phyloP scores from a whole-genome alignment of 345 rosid genomes.

The Boechera divaricarpa region DNA sequence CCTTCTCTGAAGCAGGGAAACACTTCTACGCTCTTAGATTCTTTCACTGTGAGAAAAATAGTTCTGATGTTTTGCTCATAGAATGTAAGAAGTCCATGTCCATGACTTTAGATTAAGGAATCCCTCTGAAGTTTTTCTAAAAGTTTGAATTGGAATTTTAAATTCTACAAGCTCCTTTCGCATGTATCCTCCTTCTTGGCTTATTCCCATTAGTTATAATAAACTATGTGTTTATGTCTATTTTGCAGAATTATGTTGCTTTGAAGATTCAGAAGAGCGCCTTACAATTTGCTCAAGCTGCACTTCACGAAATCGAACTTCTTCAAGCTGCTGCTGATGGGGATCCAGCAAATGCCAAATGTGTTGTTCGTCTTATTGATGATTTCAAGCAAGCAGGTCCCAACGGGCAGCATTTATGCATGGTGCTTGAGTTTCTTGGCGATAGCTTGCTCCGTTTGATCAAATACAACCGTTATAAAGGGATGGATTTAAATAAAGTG shows the following conservation, averaged over 20 bases:
- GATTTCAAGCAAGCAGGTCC: constrained; percentile 92
- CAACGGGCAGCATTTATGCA: constrained; percentile 92
- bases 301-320: constrained; percentile 86
- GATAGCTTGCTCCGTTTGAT: constrained; percentile 89
- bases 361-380: constrained; percentile 74
- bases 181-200: background rate
- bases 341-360: constrained; percentile 69
- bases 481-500: constrained; percentile 74
- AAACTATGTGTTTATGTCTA: background rate
- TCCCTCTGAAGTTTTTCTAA: background rate
- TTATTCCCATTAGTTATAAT: background rate
- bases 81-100: constrained; percentile 3
- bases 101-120: background rate
- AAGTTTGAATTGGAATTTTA: background rate
- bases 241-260: constrained; percentile 72
- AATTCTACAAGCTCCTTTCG: constrained; percentile 4
- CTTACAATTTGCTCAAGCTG: constrained; percentile 90
- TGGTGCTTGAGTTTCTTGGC: constrained; percentile 98
- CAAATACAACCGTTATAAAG: constrained; percentile 74
- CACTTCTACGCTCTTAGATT: constrained; percentile 8
- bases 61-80: background rate
- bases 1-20: background rate
- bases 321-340: constrained; percentile 72
- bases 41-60: constrained; percentile 1
- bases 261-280: constrained; percentile 98